These are phyloP conservation scores for Conticribra weissflogii DNA, from an alignment of 108 stramenopile species.

Conservation along the genomic window DNA sequence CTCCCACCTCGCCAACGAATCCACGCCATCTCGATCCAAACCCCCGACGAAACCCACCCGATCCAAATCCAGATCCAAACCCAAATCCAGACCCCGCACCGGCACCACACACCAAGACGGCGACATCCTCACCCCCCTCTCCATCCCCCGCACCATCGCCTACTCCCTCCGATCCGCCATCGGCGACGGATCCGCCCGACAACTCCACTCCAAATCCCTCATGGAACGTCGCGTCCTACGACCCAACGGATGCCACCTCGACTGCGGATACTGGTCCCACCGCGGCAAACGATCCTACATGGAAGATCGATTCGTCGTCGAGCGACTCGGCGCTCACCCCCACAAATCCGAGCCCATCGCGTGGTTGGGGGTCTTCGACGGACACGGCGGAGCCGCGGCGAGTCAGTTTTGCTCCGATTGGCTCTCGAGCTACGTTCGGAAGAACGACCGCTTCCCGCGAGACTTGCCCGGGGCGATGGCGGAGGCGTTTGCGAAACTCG, in stretches of 20 bases:
- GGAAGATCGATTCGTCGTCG: conserved; percentile 85
- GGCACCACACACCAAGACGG: not conserved
- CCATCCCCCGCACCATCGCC: conserved; percentile 47
- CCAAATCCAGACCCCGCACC: conserved; percentile 2
- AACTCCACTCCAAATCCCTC: conserved; percentile 55
- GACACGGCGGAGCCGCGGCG: conserved; percentile 94
- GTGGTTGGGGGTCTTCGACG: conserved; percentile 92
- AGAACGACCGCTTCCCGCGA: conserved; percentile 69
- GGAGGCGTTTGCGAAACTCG: conserved; percentile 70
- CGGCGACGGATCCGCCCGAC: conserved; percentile 74
- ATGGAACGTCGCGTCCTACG: conserved; percentile 77
- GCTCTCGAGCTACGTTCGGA: conserved; percentile 74
- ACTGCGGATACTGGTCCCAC: conserved; percentile 85
- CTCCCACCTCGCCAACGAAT: not conserved
- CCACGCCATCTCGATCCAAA: not conserved
- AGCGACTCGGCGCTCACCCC: conserved; percentile 67
- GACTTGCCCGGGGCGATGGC: conserved; percentile 80
- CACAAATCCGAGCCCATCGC: conserved; percentile 64
- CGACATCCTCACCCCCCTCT: conserved; percentile 37
- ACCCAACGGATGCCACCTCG: conserved; percentile 71
- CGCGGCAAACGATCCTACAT: conserved; percentile 79
- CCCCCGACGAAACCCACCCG: too few species aligned
- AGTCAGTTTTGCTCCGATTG: conserved; percentile 90
- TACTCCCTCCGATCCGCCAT: conserved; percentile 77
- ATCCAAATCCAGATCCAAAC: too few species aligned